Percentiles rank a stretch among this genome's conserved stretches.
Conservation (phyloP, 2,329 filamentous ascomycete species). For the Phyllosticta citrichinensis region DNA sequence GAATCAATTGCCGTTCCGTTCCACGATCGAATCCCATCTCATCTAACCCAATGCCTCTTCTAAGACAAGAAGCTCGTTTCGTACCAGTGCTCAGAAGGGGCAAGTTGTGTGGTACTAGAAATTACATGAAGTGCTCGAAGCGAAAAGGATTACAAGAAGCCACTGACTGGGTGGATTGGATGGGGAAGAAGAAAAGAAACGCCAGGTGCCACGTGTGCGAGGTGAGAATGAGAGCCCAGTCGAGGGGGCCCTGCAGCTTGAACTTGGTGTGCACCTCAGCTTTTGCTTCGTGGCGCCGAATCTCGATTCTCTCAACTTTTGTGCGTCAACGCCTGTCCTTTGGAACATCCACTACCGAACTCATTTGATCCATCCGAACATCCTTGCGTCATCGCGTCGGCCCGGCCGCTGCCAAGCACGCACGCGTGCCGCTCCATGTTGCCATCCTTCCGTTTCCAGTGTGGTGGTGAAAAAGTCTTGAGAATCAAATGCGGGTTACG, state of each 20-base stretch:
- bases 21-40: background rate
- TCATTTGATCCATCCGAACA: background rate
- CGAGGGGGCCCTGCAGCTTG: background rate
- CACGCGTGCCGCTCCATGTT: background rate
- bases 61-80: background rate
- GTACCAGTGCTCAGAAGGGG: background rate
- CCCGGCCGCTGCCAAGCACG: background rate
- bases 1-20: background rate
- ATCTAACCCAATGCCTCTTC: background rate
- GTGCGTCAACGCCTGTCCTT: background rate
- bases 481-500: background rate
- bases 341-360: background rate
- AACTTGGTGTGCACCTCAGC: background rate
- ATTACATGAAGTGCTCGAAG: background rate
- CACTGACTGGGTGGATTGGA: background rate
- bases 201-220: background rate
- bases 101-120: background rate
- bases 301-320: background rate
- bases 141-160: background rate
- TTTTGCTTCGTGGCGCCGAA: background rate
- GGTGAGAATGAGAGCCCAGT: background rate
- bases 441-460: background rate
- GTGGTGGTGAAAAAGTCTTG: background rate
- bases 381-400: background rate
- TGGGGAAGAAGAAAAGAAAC: background rate